Evolutionary conservation across 352 stramenopile genomes (phyloP), one percentile per base, ranked within the genome.

Genomic region (Globisporangium camurandrum): DNA sequence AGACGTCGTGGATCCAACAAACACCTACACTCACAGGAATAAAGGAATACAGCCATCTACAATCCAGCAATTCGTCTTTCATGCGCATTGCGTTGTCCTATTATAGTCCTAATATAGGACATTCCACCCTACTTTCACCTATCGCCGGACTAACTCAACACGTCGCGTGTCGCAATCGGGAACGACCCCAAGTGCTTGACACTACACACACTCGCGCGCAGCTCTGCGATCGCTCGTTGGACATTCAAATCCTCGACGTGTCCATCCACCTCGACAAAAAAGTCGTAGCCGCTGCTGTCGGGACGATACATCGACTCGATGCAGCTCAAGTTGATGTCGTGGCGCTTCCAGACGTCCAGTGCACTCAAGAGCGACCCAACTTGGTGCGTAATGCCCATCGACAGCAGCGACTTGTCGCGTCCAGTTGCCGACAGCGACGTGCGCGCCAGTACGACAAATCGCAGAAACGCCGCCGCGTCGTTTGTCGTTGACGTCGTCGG

Each of bases 281-380:
- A 95, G 51, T 89, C 80, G 51, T 88, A 93, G 37, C 84, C 81
- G 17, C 72, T 69, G 34, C 78, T 54, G 17, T 86, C 69, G 42
- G 76, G 55, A 6, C 81, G 78, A 46, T 89, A 89, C 42, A 95
- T 89, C n/a, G 79, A 92, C 59, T 95, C 84, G 33, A 95, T 69
- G 37, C 80, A 84, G 46, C 72, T 88, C 44, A 95, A 60, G 51
- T 93, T 95, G 51, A 95, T 76, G 20, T 56, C 60, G 47, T 91
- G 76, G 10, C 58, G 56, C 62, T 95, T 93, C 75, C 84, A 93
- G 23, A 93, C 77, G 48, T 89, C 71, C 9, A 95, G 59, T 5
- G 82, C 77, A 36, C 54, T 78, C 14, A 95, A 57, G 31, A 95
- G 57, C 36, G 82, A 92, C 27, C 84, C 84, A n/a, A 93, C 82